Percentiles rank a stretch among this genome's conserved stretches.
These are phyloP conservation scores for Exobasidium rhododendri DNA, from an alignment of 1,284 basidiomycete species.

Conservation along the genomic window DNA sequence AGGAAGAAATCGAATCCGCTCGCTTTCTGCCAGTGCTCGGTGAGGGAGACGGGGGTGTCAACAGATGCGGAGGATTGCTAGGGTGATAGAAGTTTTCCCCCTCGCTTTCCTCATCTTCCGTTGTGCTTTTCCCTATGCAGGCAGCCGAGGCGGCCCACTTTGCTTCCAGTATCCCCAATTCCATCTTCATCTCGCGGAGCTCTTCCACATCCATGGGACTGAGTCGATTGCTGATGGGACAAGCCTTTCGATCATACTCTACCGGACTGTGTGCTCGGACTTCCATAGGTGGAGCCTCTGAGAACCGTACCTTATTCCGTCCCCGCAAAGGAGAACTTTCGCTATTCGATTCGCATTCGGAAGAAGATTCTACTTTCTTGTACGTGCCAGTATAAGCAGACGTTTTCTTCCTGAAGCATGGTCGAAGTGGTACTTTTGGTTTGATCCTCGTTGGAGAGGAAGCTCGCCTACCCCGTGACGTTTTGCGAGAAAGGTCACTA, in stretches of 20 bases:
- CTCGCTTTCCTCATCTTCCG: slow-evolving; percentile 1
- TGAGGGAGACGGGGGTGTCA: background rate
- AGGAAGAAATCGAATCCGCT: slow-evolving; percentile 14
- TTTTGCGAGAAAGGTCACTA: slow-evolving; percentile 11
- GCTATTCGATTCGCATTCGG: slow-evolving; percentile 29
- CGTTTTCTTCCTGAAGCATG: slow-evolving; percentile 40
- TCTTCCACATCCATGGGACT: slow-evolving; percentile 50
- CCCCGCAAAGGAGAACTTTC: slow-evolving; percentile 1
- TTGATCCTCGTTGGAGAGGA: slow-evolving; percentile 26
- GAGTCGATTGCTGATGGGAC: slow-evolving; percentile 45
- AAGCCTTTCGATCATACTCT: slow-evolving; percentile 52
- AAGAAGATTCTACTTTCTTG: slow-evolving; percentile 33
- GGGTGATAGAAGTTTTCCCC: background rate
- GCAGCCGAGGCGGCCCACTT: slow-evolving; percentile 47
- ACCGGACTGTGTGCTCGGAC: slow-evolving; percentile 51
- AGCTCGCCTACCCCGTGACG: slow-evolving; percentile 22
- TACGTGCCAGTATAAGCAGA: slow-evolving; percentile 18
- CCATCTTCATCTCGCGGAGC: slow-evolving; percentile 49
- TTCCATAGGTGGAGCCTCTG: slow-evolving; percentile 41
- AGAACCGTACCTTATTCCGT: slow-evolving; percentile 42
- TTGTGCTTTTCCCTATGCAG: slow-evolving; percentile 23
- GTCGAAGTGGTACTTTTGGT: slow-evolving; percentile 35
- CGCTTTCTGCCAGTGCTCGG: slow-evolving; percentile 7
- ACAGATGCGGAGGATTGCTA: background rate
- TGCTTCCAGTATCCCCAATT: slow-evolving; percentile 48